Evolutionary conservation across 768 basidiomycete genomes (phyloP).

Genomic region (Aureoboletus auriporus): DNA sequence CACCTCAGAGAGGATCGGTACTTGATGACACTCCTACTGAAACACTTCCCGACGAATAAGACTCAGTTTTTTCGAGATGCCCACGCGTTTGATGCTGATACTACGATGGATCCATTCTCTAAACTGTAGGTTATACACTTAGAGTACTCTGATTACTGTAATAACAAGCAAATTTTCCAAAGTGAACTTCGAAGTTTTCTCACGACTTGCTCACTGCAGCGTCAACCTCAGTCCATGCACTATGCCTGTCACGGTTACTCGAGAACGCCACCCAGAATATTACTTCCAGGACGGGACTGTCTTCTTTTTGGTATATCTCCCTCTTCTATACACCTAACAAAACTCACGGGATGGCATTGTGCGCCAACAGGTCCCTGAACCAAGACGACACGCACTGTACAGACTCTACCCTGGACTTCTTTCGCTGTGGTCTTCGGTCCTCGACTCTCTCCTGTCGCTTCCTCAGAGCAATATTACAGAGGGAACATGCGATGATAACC

Average conservation of each 20-base stretch:
- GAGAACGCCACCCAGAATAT: not conserved
- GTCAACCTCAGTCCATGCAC: too few relatives aligned
- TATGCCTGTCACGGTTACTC: too few relatives aligned
- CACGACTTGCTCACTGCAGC: too few relatives aligned
- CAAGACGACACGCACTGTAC: not conserved
- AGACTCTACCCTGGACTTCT: not conserved
- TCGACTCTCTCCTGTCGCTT: not conserved
- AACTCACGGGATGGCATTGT: too few relatives aligned
- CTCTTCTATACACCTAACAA: not conserved
- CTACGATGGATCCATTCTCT: too few relatives aligned
- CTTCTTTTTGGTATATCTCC: not conserved
- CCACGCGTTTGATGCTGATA: too few relatives aligned
- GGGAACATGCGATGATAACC: not conserved
- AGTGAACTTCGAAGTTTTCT: too few relatives aligned
- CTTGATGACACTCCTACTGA: slow-evolving; percentile 90
- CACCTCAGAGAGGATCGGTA: slow-evolving; percentile 99
- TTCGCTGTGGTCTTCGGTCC: not conserved
- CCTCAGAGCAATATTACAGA: not conserved
- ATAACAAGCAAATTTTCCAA: too few relatives aligned
- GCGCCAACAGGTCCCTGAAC: not conserved
- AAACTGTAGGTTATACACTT: too few relatives aligned
- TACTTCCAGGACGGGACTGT: slow-evolving; percentile 7
- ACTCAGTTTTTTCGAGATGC: slow-evolving; percentile 95
- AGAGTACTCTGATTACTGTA: too few relatives aligned
- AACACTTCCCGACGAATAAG: slow-evolving; percentile 92